Conservation (phyloP, 805 yeast genomes). For the Metschnikowia cubensis region DNA sequence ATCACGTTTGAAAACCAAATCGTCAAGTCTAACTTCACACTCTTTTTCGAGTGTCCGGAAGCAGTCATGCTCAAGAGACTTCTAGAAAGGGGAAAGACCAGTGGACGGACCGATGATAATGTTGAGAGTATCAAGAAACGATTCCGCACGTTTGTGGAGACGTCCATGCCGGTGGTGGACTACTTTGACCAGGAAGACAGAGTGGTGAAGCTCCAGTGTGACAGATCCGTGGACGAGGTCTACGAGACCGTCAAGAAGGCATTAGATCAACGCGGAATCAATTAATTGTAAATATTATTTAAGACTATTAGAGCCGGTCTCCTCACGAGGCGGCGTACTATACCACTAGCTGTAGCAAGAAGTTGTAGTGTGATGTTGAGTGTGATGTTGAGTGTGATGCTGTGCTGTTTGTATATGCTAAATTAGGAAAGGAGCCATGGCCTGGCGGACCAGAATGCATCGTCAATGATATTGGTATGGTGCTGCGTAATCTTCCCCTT, state of each 20-base stretch:
- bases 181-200: constrained; percentile 67
- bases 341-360: too few species aligned
- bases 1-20: constrained; percentile 78
- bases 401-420: background rate
- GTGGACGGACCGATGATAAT: constrained; percentile 93
- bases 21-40: constrained; percentile 65
- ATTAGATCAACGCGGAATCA: constrained; percentile 42
- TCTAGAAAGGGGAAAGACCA: constrained; percentile 87
- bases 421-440: constrained; percentile 25
- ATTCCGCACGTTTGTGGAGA: constrained; percentile 78
- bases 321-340: too few species aligned
- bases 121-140: constrained; percentile 86
- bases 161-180: constrained; percentile 92
- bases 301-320: background rate
- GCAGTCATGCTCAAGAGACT: constrained; percentile 78
- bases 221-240: constrained; percentile 76
- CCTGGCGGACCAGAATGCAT: constrained; percentile 55
- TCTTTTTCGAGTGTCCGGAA: constrained; percentile 81
- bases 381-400: too few species aligned
- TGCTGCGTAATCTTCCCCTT: constrained; percentile 43
- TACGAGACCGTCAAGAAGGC: constrained; percentile 65
- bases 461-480: constrained; percentile 63
- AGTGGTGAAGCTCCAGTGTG: constrained; percentile 77
- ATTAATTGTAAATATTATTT: constrained; percentile 5
- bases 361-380: too few species aligned